Percentiles rank a stretch among this genome's conserved stretches.
phyloP scores from a whole-genome alignment of 371 early-diverging fungal species.

The Zopfochytrium polystomum region DNA sequence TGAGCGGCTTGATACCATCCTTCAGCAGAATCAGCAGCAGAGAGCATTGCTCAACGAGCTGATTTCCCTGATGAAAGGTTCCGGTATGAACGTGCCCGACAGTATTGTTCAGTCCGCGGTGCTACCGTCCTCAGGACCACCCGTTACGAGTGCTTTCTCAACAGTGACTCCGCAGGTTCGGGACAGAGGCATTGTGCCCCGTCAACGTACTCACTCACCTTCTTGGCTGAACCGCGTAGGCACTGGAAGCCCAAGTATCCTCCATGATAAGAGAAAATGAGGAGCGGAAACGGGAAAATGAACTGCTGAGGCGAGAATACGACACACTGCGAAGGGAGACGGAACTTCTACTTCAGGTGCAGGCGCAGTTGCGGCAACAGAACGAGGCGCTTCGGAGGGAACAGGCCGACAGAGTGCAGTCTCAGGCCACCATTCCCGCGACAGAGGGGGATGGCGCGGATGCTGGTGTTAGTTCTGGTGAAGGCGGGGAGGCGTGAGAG shows the following conservation, averaged over 20 bases:
- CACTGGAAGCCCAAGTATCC: neutral
- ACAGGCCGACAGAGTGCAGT: no score
- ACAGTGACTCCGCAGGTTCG: no score
- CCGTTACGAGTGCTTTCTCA: no score
- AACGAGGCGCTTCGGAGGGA: neutral
- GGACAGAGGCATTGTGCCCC: no score
- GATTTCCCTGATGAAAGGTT: slow-evolving; percentile 7
- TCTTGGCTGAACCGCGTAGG: no score
- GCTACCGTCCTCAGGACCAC: neutral
- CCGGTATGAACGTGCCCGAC: neutral
- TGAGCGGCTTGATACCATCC: slow-evolving; percentile 18
- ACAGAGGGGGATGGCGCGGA: no score
- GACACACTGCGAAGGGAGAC: neutral
- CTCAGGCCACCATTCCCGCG: no score
- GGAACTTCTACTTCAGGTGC: neutral
- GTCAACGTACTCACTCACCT: no score
- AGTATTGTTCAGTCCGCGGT: neutral
- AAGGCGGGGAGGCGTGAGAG: no score
- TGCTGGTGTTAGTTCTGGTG: no score
- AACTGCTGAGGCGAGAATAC: neutral
- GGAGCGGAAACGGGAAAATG: neutral
- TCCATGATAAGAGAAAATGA: neutral
- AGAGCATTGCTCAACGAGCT: slow-evolving; percentile 9
- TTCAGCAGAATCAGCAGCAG: slow-evolving; percentile 18
- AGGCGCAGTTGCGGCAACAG: neutral